Evolutionary conservation across 345 rosid genomes (phyloP).

Genomic region (Clarkia xantiana): DNA sequence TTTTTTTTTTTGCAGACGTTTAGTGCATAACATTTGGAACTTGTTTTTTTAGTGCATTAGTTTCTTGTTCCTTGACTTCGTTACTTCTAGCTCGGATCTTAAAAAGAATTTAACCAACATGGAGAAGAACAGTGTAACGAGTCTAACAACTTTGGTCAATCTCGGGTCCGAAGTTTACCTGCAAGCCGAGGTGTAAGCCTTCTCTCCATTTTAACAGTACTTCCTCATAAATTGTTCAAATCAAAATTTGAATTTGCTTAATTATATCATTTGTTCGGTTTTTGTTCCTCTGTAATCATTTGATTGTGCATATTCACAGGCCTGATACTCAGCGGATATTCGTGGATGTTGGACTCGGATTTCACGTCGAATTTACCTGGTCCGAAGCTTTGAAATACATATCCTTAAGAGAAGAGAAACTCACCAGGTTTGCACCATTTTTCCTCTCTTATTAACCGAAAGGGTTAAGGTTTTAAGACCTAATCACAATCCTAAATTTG

Average conservation of each 20-base stretch:
- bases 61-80: slow-evolving; percentile 2
- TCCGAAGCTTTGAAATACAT: slow-evolving; percentile 58
- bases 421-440: slow-evolving; percentile 27
- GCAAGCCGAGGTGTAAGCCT: slow-evolving; percentile 88
- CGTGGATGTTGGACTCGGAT: slow-evolving; percentile 67
- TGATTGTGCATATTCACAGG: slow-evolving; percentile 21
- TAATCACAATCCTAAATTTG: not conserved
- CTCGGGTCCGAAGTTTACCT: slow-evolving; percentile 91
- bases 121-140: slow-evolving; percentile 67
- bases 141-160: slow-evolving; percentile 74
- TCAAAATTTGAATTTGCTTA: not conserved
- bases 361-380: slow-evolving; percentile 77
- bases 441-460: not conserved
- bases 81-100: slow-evolving; percentile 58
- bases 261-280: not conserved
- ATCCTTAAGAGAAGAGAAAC: slow-evolving; percentile 46
- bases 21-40: not conserved
- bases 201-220: not conserved
- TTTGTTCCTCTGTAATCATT: not conserved
- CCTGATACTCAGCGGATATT: slow-evolving; percentile 54
- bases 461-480: not conserved
- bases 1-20: no score
- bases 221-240: not conserved
- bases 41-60: slow-evolving; percentile 1
- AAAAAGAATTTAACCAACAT: slow-evolving; percentile 53